Base-by-base conservation (phyloP, 441 rosid species). In the Pelargonium cotyledonis region DNA sequence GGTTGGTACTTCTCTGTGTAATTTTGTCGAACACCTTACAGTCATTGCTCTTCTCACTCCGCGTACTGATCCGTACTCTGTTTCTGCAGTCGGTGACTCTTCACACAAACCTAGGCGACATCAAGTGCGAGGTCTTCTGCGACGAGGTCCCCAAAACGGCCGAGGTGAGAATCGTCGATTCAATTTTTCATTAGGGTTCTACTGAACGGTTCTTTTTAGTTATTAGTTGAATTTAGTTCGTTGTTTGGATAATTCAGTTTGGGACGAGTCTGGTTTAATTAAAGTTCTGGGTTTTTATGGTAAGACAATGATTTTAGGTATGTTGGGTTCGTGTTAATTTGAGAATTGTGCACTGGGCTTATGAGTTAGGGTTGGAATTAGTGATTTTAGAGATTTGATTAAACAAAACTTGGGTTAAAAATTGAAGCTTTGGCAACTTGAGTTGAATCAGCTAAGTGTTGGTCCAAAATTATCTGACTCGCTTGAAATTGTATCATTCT, bases 51-150 rank as follows among this genome's bases (percentile, higher is more conserved):
- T 68, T 6, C 26, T 55, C 40, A 5, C 7, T 35, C 40, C 40
- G 40, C 40, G 7, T 18, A 18, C 62, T 55, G 62, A 18, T 10
- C 18, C 43, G 64, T 29, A 10, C n/a, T 8, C 70, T 67, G 44
- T 38, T 23, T 41, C 67, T 68, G 76, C 85, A 94, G 99, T 87
- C 97, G 7, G 99, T 91, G 61, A 94, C 99, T 15, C 76, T 94
- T 72, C 97, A 91, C 84, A 94, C 97, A 29, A 94, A 91, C 80
- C 96, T 94, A 19, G 99, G 97, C 14, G 99, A 94, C 74, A 86
- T 94, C 76, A 94, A 94, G 84, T 94, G 99, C 80, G 99, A 94
- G 84, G 83, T 94, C 81, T 86, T 85, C 76, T 94, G 97, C 68
- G 97, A 94, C 77, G 97, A 91, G 80, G 99, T 89, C 44, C 83